Evolutionary conservation across 305 asterid species (phyloP).

Genomic region (Striga hermonthica): DNA sequence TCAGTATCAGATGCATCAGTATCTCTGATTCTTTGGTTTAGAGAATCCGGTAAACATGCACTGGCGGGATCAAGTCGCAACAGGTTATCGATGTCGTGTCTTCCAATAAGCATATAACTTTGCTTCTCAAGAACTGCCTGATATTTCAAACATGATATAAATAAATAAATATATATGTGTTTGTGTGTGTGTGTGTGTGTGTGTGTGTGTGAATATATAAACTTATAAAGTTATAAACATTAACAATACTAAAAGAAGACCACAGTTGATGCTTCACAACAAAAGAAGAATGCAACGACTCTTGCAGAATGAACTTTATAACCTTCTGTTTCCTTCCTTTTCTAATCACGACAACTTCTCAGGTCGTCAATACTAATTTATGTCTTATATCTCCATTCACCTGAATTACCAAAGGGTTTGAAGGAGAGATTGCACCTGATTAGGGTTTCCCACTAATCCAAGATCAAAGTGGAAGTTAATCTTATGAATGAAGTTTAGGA

Average conservation of each 20-base stretch:
- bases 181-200: no score
- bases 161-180: constrained; percentile 22
- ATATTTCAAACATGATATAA: constrained; percentile 35
- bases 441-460: constrained; percentile 21
- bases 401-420: constrained; percentile 9
- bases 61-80: constrained; percentile 88
- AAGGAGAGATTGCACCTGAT: constrained; percentile 24
- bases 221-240: constrained; percentile 30
- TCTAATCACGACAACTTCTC: constrained; percentile 17
- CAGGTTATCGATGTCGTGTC: constrained; percentile 91
- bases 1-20: constrained; percentile 51
- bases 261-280: constrained; percentile 28
- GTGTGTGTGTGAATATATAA: no score
- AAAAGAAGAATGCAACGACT: constrained; percentile 19
- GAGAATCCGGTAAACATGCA: constrained; percentile 68
- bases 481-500: constrained; percentile 22
- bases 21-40: constrained; percentile 48
- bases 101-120: constrained; percentile 98
- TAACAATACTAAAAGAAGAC: constrained; percentile 25
- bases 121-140: constrained; percentile 99
- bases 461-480: constrained; percentile 26
- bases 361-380: constrained; percentile 10
- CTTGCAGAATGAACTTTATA: constrained; percentile 20
- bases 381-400: constrained; percentile 24
- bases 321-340: constrained; percentile 11